Conservation (phyloP, 1,284 basidiomycete genomes). For the Ustilago shanxiensis region DNA sequence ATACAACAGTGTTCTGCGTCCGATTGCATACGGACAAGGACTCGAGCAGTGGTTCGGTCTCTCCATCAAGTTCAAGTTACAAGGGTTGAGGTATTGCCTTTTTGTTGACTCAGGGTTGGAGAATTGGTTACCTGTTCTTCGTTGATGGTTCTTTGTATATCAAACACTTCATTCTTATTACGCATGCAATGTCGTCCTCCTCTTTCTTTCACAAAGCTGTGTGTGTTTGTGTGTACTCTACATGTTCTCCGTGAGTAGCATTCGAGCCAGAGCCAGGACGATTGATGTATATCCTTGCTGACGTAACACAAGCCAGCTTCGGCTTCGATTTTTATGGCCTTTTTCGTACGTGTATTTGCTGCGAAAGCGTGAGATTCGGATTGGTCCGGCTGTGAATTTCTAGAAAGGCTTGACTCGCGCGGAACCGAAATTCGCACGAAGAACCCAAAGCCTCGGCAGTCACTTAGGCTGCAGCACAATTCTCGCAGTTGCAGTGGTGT, state of each 20-base stretch:
- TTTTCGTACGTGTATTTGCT: constrained; percentile 23
- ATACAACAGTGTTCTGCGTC: constrained; percentile 63
- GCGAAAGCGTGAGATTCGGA: constrained; percentile 2
- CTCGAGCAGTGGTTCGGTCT: constrained; percentile 32
- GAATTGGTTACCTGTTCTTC: too few relatives aligned
- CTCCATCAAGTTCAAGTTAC: constrained; percentile 37
- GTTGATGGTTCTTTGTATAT: constrained; percentile 18
- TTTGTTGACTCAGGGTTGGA: neutral
- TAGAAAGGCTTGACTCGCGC: constrained; percentile 18
- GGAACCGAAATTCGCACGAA: constrained; percentile 10
- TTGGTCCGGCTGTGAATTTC: constrained; percentile 15
- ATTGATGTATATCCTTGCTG: neutral
- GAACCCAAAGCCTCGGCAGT: constrained; percentile 15
- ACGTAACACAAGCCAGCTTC: too few relatives aligned
- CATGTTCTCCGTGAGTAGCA: too few relatives aligned
- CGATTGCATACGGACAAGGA: constrained; percentile 53
- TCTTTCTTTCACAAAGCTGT: neutral
- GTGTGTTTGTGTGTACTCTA: too few relatives aligned
- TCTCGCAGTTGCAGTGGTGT: neutral
- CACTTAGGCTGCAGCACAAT: constrained; percentile 1
- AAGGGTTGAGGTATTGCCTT: constrained; percentile 23
- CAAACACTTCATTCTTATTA: constrained; percentile 20
- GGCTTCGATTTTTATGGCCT: too few relatives aligned
- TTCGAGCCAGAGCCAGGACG: too few relatives aligned
- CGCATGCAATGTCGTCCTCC: constrained; percentile 24